A percentile compares a stretch with the other conserved stretches of the same genome.
Conservation (phyloP, 2,329 filamentous ascomycete genomes). For the Apiospora rasikravindrae region DNA sequence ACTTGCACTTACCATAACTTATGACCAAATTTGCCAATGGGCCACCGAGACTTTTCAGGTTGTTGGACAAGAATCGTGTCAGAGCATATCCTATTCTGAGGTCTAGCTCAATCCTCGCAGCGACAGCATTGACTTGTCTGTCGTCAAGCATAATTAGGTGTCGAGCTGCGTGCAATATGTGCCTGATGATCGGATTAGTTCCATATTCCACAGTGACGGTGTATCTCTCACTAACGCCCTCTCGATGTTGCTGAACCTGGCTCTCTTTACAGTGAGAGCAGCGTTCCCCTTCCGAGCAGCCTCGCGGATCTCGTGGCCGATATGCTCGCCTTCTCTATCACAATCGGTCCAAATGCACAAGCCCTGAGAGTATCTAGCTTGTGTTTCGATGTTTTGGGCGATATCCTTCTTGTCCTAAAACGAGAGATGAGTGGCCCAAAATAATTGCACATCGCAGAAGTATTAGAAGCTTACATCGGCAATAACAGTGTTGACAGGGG, state of each 20-base stretch:
- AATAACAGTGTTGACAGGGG: conserved; percentile 72
- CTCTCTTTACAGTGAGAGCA: conserved; percentile 79
- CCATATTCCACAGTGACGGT: background rate
- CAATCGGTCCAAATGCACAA: conserved; percentile 99
- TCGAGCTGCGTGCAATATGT: conserved; percentile 83
- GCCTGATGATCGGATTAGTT: conserved; percentile 59
- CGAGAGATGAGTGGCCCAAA: conserved; percentile 27
- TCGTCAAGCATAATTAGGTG: conserved; percentile 81
- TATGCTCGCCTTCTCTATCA: conserved; percentile 96
- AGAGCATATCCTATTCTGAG: conserved; percentile 91
- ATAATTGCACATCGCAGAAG: background rate
- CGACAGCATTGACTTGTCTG: conserved; percentile 83
- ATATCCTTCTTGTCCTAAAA: conserved; percentile 76
- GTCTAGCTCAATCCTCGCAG: conserved; percentile 89
- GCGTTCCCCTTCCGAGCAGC: conserved; percentile 78
- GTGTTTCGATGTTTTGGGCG: conserved; percentile 81
- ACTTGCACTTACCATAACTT: conserved; percentile 72
- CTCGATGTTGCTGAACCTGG: conserved; percentile 95
- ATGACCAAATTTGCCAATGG: conserved; percentile 69
- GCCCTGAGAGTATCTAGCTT: conserved; percentile 74
- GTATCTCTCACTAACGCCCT: conserved; percentile 64
- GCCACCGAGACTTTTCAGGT: conserved; percentile 73
- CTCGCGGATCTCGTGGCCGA: conserved; percentile 86
- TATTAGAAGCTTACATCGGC: conserved; percentile 58
- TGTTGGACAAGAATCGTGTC: conserved; percentile 84